Base-by-base conservation (phyloP, 2,329 filamentous ascomycete genomes). In the Chalaropsis thielavioides region DNA sequence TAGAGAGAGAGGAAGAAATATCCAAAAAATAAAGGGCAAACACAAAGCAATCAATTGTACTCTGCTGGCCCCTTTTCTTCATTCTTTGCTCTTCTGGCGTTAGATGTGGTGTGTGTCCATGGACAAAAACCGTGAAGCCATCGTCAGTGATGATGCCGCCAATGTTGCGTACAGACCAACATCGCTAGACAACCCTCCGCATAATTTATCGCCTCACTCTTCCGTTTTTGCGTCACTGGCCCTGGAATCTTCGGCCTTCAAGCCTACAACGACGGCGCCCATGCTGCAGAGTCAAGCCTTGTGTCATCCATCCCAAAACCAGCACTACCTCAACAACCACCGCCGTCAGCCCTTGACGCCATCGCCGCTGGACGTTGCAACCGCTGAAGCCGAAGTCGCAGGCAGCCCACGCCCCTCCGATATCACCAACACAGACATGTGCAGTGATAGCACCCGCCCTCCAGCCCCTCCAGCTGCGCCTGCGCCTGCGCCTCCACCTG, bases 121-220 rank as follows among this genome's bases (percentile, higher is more conserved):
- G 60, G 60, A 62, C 40, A 62, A 31, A 31, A 44, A 44, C 35
- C 17, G 60, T 62, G 60, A 62, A 62, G 60, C 60, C 60, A 31
- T 62, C 60, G 41, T 46, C 31, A 46, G 60, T 46, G 60, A 62
- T 62, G 44, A 49, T 62, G 22, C 60, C n/a, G 60, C 41, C 41
- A 19, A 62, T 46, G 60, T 46, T 46, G 22, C 44, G 8, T 38
- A 46, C 31, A 62, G 27, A 44, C 15, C 41, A 62, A 46, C 43
- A 35, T 62, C 15, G 60, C 38, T 46, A 46, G 43, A 62, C 60
- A 62, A n/a, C 15, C 15, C 60, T 49, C 40, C 44, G 13, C 60
- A 44, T 31, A 46, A 35, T 38, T 49, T 35, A 19, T 38, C 41
- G 60, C 41, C 54, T 58, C 54, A 15, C 54, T 10, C 44, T 24